Conservation (phyloP, 2,329 filamentous ascomycete genomes). For the Trichoderma brevicompactum region DNA sequence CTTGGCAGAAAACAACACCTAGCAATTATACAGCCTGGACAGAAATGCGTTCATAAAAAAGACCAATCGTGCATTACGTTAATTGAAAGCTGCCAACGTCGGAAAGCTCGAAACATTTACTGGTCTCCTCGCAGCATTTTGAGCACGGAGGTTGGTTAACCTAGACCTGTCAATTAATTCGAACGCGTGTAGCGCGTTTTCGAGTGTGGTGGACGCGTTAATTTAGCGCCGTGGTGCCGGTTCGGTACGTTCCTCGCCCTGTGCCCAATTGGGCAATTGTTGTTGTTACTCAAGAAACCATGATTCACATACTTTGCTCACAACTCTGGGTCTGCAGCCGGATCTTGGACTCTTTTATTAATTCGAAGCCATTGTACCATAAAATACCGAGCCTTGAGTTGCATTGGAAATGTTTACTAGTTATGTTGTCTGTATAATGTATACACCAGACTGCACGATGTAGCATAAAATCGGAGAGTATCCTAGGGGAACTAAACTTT, state of each 20-base stretch:
- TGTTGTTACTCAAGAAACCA: background rate
- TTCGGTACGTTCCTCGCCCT: conserved; percentile 3
- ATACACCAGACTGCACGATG: no score
- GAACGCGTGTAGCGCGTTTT: conserved; percentile 28
- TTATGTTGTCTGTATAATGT: no score
- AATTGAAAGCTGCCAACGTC: background rate
- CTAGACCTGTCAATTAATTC: conserved; percentile 24
- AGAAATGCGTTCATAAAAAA: background rate
- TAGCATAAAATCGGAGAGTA: no score
- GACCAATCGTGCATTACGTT: conserved; percentile 1
- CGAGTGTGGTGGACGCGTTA: conserved; percentile 20
- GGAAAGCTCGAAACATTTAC: background rate
- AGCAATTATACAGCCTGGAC: background rate
- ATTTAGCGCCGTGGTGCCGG: conserved; percentile 22
- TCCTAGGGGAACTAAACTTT: no score
- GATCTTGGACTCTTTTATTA: no score
- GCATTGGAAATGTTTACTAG: no score
- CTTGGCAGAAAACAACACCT: background rate
- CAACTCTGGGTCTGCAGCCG: no score
- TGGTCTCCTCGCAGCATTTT: background rate
- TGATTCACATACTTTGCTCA: background rate
- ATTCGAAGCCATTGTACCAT: no score
- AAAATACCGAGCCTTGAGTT: no score
- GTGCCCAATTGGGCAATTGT: conserved; percentile 18
- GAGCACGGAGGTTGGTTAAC: conserved; percentile 17